Conservation (phyloP, 148 eudicot species). For the Chenopodium album region DNA sequence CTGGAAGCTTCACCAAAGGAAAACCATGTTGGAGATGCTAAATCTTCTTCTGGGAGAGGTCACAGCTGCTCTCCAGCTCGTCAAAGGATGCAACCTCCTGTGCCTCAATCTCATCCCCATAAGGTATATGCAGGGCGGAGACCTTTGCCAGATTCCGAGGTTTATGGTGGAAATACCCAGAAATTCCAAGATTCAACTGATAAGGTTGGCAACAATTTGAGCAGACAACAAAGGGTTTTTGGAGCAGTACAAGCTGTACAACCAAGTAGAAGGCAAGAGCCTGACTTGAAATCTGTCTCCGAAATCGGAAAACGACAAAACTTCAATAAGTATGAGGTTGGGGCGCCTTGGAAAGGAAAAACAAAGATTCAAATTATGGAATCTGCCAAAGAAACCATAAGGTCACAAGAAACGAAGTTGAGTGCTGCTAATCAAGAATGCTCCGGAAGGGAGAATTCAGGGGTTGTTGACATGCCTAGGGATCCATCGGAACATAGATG, state of each 20-base stretch:
- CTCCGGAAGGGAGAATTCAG: slow-evolving; percentile 29
- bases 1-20: slow-evolving; percentile 34
- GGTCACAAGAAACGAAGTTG: slow-evolving; percentile 23
- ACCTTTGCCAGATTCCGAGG: slow-evolving; percentile 22
- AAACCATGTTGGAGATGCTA: slow-evolving; percentile 22
- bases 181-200: slow-evolving; percentile 23
- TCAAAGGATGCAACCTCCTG: slow-evolving; percentile 25
- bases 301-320: slow-evolving; percentile 19
- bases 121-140: slow-evolving; percentile 29
- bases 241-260: slow-evolving; percentile 20
- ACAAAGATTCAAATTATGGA: slow-evolving; percentile 37
- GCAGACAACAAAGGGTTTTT: slow-evolving; percentile 34
- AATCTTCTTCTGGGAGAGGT: slow-evolving; percentile 27
- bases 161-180: slow-evolving; percentile 22
- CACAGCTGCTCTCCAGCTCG: slow-evolving; percentile 35
- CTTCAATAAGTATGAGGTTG: slow-evolving; percentile 23
- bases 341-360: slow-evolving; percentile 47
- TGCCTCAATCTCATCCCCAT: slow-evolving; percentile 33
- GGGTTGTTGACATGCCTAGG: slow-evolving; percentile 28
- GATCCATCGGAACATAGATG: slow-evolving; percentile 25
- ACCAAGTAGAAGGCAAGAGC: slow-evolving; percentile 25
- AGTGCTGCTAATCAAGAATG: slow-evolving; percentile 26
- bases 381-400: slow-evolving; percentile 24
- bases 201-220: slow-evolving; percentile 21
- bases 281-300: slow-evolving; percentile 21